Conservation (phyloP, 2,329 filamentous ascomycete species). For the Calonectria naviculata region DNA sequence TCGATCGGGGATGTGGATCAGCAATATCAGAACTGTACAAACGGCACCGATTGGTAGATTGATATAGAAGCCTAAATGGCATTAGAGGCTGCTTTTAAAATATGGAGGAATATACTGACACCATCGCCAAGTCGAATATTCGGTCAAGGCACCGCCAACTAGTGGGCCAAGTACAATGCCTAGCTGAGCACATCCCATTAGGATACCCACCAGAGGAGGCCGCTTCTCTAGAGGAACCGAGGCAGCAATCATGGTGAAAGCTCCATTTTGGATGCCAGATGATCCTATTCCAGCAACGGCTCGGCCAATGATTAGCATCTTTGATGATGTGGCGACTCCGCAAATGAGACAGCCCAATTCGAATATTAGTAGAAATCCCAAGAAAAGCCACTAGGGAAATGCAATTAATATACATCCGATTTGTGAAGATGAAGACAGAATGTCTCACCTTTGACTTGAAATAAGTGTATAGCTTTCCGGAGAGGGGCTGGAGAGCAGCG, state of each 20-base stretch:
- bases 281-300: conserved; percentile 60
- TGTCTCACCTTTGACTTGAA: conserved; percentile 36
- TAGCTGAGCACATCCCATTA: conserved; percentile 51
- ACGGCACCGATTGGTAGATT: conserved; percentile 58
- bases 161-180: conserved; percentile 60
- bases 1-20: conserved; percentile 50
- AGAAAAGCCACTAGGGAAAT: conserved; percentile 39
- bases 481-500: conserved; percentile 61
- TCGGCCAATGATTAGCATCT: conserved; percentile 61
- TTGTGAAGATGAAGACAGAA: conserved; percentile 43
- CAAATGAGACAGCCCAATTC: conserved; percentile 59
- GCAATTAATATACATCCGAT: conserved; percentile 39
- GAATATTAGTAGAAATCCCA: conserved; percentile 45
- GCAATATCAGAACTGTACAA: conserved; percentile 45
- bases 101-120: conserved; percentile 41
- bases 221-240: conserved; percentile 42
- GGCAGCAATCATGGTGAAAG: conserved; percentile 46
- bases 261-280: conserved; percentile 54
- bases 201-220: conserved; percentile 41
- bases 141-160: conserved; percentile 55
- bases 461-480: conserved; percentile 61
- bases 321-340: conserved; percentile 54
- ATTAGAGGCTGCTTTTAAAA: conserved; percentile 17
- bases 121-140: conserved; percentile 57
- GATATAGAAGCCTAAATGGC: conserved; percentile 53